Base-by-base conservation (phyloP, 331 rosid species). In the Malus hybrid region DNA sequence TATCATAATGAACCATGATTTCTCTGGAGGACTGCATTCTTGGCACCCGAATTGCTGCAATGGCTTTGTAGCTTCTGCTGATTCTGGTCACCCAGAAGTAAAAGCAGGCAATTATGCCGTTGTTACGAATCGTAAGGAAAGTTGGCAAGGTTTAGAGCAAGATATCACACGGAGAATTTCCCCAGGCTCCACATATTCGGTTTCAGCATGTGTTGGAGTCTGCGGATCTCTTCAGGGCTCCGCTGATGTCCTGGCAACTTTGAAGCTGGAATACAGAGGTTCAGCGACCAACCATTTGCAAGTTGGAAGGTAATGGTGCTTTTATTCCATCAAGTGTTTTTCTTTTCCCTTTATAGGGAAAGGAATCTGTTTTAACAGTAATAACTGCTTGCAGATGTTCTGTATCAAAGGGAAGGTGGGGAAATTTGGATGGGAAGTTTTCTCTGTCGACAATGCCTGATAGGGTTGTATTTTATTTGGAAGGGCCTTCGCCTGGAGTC, bases 91-190 rank as follows among this genome's bases (percentile, higher is more conserved):
- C 85, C 79, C 63, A 20, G 78, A 83, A 39, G 70, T 66, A 66
- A 80, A 55, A 5, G 77, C 50, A 42, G 73, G 78, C 48, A 88
- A 80, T 57, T 86, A 85, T 75, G 97, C 86, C 29, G 93, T 92
- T 82, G 92, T 91, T 31, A 80, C 89, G 0, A 68, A 90, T 63
- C 88, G 98, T 19, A 88, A 81, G n/a, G 97, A 92, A 85, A 76
- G 91, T 81, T 95, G 99, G 99, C 99, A 95, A 81, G 99, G 99
- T 29, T 87, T 88, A 67, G 99, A 89, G 84, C 99, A 92, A 84
- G 96, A 92, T 64, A 90, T 95, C 76, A 95, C 98, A 5, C 50
- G 62, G 56, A 75, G 78, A 64, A 67, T 95, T 79, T 84, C 88
- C 32, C 69, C 67, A 11, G 91, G 96, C 67, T 86, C 86, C 59